Percentiles rank a stretch among this genome's conserved stretches.
Conservation (phyloP, 192 early-diverging fungal genomes). For the Paraglomus brasilianum region DNA sequence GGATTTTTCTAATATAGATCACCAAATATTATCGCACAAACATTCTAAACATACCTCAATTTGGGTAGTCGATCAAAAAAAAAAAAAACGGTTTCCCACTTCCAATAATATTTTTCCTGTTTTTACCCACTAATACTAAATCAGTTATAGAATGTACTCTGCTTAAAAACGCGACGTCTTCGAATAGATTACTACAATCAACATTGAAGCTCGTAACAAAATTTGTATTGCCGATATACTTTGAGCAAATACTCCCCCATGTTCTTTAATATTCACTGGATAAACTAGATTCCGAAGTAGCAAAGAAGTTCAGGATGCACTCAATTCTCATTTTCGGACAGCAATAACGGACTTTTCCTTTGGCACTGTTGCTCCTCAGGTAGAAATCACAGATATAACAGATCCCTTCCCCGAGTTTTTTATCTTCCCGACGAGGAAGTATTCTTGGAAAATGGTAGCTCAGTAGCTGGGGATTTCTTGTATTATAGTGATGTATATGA, state of each 20-base stretch:
- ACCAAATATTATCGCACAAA: conserved; percentile 7
- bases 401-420: conserved; percentile 78
- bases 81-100: too few relatives aligned
- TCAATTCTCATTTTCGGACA: conserved; percentile 39
- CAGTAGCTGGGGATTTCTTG: too few relatives aligned
- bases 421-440: conserved; percentile 51
- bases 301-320: conserved; percentile 27
- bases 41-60: conserved; percentile 38
- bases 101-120: too few relatives aligned
- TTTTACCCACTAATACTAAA: too few relatives aligned
- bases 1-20: conserved; percentile 12
- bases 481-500: too few relatives aligned
- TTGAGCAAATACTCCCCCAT: too few relatives aligned
- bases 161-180: conserved; percentile 77
- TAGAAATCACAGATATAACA: conserved; percentile 76
- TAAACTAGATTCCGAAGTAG: conserved; percentile 24
- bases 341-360: conserved; percentile 64
- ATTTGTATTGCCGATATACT: too few relatives aligned
- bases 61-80: conserved; percentile 4
- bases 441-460: conserved; percentile 38
- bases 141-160: too few relatives aligned
- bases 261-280: conserved; percentile 33
- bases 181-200: conserved; percentile 82
- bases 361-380: conserved; percentile 62
- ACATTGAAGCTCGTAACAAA: too few relatives aligned